A percentile compares a stretch with the other conserved stretches of the same genome.
Conservation (phyloP, 441 rosid species). For the Arabidopsis lyrata region DNA sequence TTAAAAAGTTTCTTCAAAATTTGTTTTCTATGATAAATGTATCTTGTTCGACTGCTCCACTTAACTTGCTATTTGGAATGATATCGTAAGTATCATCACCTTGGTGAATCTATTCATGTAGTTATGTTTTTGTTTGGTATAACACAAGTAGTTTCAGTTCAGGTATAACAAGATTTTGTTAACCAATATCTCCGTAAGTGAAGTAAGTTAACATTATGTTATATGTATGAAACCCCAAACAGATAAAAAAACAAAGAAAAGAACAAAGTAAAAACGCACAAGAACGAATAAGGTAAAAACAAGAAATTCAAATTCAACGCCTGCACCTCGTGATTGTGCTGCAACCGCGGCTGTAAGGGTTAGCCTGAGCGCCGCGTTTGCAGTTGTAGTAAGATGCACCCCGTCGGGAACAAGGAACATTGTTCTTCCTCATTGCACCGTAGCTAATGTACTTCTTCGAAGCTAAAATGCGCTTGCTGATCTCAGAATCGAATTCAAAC, state of each 20-base stretch:
- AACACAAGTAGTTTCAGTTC: no score
- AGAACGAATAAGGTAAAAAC: slow-evolving; percentile 3
- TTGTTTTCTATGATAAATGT: no score
- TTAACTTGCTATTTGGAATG: no score
- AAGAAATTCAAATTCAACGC: slow-evolving; percentile 43
- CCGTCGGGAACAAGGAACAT: slow-evolving; percentile 84
- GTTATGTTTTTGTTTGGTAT: no score
- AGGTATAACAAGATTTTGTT: background rate
- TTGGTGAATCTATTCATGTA: no score
- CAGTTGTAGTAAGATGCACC: slow-evolving; percentile 96
- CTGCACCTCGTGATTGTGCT: slow-evolving; percentile 84
- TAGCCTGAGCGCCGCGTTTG: slow-evolving; percentile 67
- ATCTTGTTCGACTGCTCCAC: no score
- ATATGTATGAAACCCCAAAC: background rate
- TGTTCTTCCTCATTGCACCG: slow-evolving; percentile 77
- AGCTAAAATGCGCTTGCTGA: slow-evolving; percentile 71
- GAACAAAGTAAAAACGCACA: background rate
- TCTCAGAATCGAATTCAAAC: slow-evolving; percentile 74
- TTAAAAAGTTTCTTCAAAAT: no score
- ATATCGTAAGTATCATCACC: no score
- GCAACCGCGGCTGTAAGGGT: slow-evolving; percentile 87
- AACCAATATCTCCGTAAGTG: background rate
- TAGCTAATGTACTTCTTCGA: slow-evolving; percentile 74
- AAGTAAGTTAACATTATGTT: background rate
- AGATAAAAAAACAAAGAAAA: background rate